A percentile compares a stretch with the other conserved stretches of the same genome.
Conservation (phyloP, 2,329 filamentous ascomycete species). For the Metarhizium album region DNA sequence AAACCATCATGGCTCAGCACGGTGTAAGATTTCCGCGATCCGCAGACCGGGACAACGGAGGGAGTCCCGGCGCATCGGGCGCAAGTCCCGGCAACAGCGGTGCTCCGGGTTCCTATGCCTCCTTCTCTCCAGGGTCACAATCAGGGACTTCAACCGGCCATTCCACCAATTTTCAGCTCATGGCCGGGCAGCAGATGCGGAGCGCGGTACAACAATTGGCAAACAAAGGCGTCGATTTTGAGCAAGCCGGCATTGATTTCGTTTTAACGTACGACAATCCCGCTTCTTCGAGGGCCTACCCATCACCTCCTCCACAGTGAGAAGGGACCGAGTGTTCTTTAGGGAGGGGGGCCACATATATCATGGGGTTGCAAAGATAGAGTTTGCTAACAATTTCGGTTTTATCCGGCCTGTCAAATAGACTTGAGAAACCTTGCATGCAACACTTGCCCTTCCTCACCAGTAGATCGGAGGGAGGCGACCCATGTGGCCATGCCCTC, state of each 20-base stretch:
- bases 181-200: slow-evolving; percentile 22
- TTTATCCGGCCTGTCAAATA: slow-evolving; percentile 37
- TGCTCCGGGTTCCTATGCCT: slow-evolving; percentile 31
- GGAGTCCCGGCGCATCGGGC: slow-evolving; percentile 35
- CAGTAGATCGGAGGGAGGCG: slow-evolving; percentile 46
- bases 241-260: slow-evolving; percentile 80
- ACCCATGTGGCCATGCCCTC: slow-evolving; percentile 77
- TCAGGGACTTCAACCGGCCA: slow-evolving; percentile 29
- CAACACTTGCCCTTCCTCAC: slow-evolving; percentile 76
- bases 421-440: slow-evolving; percentile 87
- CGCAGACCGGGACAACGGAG: slow-evolving; percentile 28
- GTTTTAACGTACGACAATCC: slow-evolving; percentile 71
- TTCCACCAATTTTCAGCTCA: slow-evolving; percentile 14
- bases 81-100: slow-evolving; percentile 53
- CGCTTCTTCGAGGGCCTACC: slow-evolving; percentile 49
- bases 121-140: slow-evolving; percentile 33
- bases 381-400: slow-evolving; percentile 33
- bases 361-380: slow-evolving; percentile 11
- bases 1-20: slow-evolving; percentile 41
- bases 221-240: slow-evolving; percentile 51
- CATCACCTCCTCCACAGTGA: slow-evolving; percentile 52
- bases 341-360: slow-evolving; percentile 8
- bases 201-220: slow-evolving; percentile 16
- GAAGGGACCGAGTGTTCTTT: slow-evolving; percentile 3
- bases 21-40: slow-evolving; percentile 30